Base-by-base conservation (phyloP, 495 filamentous ascomycete species). In the Penicillium verhagenii region DNA sequence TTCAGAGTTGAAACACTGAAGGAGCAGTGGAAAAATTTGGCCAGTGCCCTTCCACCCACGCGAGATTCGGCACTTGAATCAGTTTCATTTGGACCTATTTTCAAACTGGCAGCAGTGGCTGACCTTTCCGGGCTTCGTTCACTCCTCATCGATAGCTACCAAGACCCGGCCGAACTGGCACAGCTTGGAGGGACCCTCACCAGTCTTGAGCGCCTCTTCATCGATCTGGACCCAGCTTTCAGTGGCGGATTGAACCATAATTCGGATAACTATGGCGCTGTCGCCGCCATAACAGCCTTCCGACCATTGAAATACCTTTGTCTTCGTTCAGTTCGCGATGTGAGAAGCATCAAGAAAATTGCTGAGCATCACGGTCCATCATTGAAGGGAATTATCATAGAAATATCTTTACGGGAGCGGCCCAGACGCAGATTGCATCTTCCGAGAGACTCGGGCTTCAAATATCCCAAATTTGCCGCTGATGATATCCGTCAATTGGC, bases 321-420 rank as follows among this genome's bases (percentile, higher is more conserved):
- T 20, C 0, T 61, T 6, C 4, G 20, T 3, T 28, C 20, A 6
- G 8, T 61, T 28, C 52, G 50, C 20, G 42, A 13, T 2, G 13
- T 28, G 11, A 10, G 16, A 4, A 45, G 16, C 18, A 29, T 64
- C 4, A 18, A 40, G 20, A 11, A 23, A 4, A 57, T 65, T 2
- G n/a, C 55, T 9, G 37, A 53, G 40, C 33, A 42, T 1, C 58
- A 64, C 23, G 52, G 61, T 1, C 18, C 19, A 10, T 44, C 61
- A 21, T 38, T 61, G n/a, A 47, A 53, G 20, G 57, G 57, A 1
- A 29, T 64, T 18, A 44, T 45, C 3, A 16, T 63, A 21, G 43
- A 25, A 4, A 28, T 14, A 5, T 38, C 38, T 6, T 42, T 18
- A 42, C 5, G 6, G 14, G 7, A 10, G 16, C 38, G 14, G 28